Percentiles rank a stretch among this genome's conserved stretches.
Evolutionary conservation across 177 flowering plant species (phyloP).

Genomic region (Vitis hybrid): DNA sequence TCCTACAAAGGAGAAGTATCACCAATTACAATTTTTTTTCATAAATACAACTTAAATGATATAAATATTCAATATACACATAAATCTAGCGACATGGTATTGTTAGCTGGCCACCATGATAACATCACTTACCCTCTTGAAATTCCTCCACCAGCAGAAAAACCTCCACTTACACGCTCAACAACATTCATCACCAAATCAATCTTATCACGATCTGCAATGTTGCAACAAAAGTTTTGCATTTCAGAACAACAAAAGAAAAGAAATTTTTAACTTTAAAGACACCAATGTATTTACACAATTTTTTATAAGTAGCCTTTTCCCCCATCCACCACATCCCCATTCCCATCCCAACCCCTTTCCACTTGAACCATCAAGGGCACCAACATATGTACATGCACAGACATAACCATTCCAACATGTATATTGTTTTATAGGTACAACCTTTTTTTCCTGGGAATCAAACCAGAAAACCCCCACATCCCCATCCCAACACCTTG

Average conservation of each 20-base stretch:
- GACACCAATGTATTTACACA: too few relatives aligned
- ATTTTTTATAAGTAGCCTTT: too few relatives aligned
- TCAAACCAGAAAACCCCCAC: too few relatives aligned
- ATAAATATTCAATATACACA: background rate
- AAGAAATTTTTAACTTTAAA: background rate
- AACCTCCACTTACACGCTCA: constrained; percentile 94
- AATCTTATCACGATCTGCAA: constrained; percentile 83
- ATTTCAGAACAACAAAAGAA: background rate
- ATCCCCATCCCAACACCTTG: too few relatives aligned
- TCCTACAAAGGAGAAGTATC: constrained; percentile 48
- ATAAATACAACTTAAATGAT: background rate
- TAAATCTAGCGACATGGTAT: too few relatives aligned
- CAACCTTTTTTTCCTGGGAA: too few relatives aligned
- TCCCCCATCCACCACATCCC: too few relatives aligned
- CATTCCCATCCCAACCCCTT: too few relatives aligned
- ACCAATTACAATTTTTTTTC: background rate
- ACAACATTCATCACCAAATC: constrained; percentile 89
- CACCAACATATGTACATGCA: too few relatives aligned
- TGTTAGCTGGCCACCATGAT: background rate
- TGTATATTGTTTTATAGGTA: too few relatives aligned
- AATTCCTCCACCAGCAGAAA: constrained; percentile 99
- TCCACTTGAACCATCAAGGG: too few relatives aligned
- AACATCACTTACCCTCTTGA: constrained; percentile 84
- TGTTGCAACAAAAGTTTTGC: constrained; percentile 5
- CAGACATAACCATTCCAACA: too few relatives aligned